phyloP scores from a whole-genome alignment of 169 alveolate species.

The Plasmodium billcollinsi region DNA sequence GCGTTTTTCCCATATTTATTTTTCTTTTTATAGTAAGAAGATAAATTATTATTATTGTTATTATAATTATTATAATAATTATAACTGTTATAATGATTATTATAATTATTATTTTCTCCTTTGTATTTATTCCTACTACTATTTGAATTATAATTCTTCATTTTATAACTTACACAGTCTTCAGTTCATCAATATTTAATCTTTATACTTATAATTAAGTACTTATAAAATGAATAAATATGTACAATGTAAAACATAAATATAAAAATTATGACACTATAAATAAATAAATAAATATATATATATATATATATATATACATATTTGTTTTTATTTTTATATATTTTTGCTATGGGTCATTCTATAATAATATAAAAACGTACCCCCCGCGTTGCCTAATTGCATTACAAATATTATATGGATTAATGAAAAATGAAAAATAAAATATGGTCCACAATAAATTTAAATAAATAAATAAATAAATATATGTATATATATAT shows the following conservation, averaged over 20 bases:
- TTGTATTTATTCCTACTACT: slow-evolving; percentile 41
- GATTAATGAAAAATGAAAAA: too few relatives aligned
- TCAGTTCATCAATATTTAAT: too few relatives aligned
- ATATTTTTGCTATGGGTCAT: too few relatives aligned
- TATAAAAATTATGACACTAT: neutral
- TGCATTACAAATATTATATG: too few relatives aligned
- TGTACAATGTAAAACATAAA: too few relatives aligned
- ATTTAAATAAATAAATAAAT: too few relatives aligned
- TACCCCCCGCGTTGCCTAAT: too few relatives aligned
- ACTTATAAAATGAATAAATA: too few relatives aligned
- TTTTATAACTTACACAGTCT: slow-evolving; percentile 6
- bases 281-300: slow-evolving; percentile 5
- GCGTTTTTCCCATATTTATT: slow-evolving; percentile 27
- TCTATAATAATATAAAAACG: too few relatives aligned
- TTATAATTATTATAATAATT: slow-evolving; percentile 27
- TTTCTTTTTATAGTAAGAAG: slow-evolving; percentile 33
- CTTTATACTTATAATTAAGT: too few relatives aligned
- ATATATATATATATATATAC: neutral
- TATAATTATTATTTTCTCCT: slow-evolving; percentile 38
- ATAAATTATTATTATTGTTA: slow-evolving; percentile 1
- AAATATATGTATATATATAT: neutral
- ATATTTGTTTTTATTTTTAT: too few relatives aligned
- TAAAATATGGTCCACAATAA: too few relatives aligned
- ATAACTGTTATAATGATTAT: slow-evolving; percentile 10
- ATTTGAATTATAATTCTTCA: slow-evolving; percentile 56